Evolutionary conservation across 148 eudicot species (phyloP).

Genomic region (Fagopyrum tataricum): DNA sequence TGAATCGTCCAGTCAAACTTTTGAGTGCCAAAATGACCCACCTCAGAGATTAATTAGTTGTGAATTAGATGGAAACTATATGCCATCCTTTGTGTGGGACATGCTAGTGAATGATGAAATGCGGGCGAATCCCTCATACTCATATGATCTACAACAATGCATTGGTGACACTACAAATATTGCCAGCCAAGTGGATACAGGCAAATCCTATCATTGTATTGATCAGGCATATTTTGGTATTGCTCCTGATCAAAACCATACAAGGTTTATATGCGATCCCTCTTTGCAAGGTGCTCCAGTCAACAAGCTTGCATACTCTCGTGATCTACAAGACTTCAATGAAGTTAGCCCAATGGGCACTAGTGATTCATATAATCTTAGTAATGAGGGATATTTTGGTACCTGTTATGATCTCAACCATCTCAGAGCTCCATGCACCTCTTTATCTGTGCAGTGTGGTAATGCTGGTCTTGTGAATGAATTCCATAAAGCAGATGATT

Average conservation of each 20-base stretch:
- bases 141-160: conserved; percentile 20
- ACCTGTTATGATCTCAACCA: conserved; percentile 11
- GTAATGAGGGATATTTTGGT: conserved; percentile 13
- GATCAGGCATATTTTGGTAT: conserved; percentile 12
- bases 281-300: neutral
- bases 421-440: neutral
- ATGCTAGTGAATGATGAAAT: conserved; percentile 18
- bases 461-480: conserved; percentile 12
- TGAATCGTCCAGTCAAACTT: conserved; percentile 18
- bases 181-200: conserved; percentile 16
- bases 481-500: neutral
- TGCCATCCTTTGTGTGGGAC: conserved; percentile 19
- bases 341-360: conserved; percentile 16
- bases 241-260: conserved; percentile 7
- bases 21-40: conserved; percentile 20
- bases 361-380: conserved; percentile 15
- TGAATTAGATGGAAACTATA: conserved; percentile 18
- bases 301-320: conserved; percentile 12
- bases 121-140: conserved; percentile 16
- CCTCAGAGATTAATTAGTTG: conserved; percentile 16
- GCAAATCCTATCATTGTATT: conserved; percentile 16
- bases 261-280: conserved; percentile 11
- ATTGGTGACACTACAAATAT: conserved; percentile 19
- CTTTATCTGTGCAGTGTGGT: conserved; percentile 4
- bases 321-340: conserved; percentile 18